Conservation (phyloP, 768 basidiomycete genomes). For the Leccinum uliginosum region DNA sequence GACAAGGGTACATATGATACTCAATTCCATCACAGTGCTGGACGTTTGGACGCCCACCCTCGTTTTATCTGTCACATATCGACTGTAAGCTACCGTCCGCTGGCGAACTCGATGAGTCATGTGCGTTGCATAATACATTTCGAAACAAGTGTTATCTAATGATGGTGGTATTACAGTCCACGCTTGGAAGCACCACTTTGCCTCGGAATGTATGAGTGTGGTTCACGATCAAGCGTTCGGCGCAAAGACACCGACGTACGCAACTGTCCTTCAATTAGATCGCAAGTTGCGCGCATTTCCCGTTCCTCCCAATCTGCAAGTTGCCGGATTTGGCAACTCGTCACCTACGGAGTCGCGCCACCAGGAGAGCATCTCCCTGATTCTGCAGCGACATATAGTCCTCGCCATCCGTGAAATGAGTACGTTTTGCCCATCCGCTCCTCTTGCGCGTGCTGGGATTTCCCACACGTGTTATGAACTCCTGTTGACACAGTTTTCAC, state of each 20-base stretch:
- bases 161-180: slow-evolving; percentile 39
- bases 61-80: slow-evolving; percentile 61
- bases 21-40: slow-evolving; percentile 46
- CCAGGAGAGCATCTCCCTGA: slow-evolving; percentile 37
- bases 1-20: not conserved
- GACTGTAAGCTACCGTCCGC: slow-evolving; percentile 60
- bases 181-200: slow-evolving; percentile 67
- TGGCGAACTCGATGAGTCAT: slow-evolving; percentile 52
- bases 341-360: slow-evolving; percentile 39
- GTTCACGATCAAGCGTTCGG: slow-evolving; percentile 71
- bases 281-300: slow-evolving; percentile 65
- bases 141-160: slow-evolving; percentile 4
- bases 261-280: slow-evolving; percentile 63
- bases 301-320: slow-evolving; percentile 60
- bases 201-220: slow-evolving; percentile 63
- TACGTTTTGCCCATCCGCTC: slow-evolving; percentile 31
- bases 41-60: slow-evolving; percentile 67
- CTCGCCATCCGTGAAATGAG: slow-evolving; percentile 67
- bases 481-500: slow-evolving; percentile 15
- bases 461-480: slow-evolving; percentile 1
- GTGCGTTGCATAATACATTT: slow-evolving; percentile 29
- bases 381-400: slow-evolving; percentile 62
- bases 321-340: slow-evolving; percentile 60
- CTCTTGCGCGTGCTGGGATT: not conserved
- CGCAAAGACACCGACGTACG: slow-evolving; percentile 63